These are phyloP conservation scores for Salix arbutifolia DNA, from an alignment of 345 rosid genomes.

Conservation along the genomic window DNA sequence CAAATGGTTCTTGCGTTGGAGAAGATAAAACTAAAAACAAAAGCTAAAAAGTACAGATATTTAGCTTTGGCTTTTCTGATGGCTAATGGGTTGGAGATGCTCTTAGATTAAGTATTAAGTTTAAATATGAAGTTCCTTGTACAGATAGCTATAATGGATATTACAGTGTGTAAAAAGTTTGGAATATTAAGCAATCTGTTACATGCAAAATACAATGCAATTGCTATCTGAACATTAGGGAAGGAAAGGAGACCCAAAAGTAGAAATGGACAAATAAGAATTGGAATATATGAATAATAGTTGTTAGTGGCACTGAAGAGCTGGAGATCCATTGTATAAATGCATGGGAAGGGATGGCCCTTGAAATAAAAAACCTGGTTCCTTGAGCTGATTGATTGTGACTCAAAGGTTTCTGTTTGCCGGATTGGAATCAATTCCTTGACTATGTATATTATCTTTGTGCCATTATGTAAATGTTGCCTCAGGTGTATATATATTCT, in stretches of 20 bases:
- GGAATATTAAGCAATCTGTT: not conserved
- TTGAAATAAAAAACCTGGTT: not conserved
- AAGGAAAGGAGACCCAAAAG: not conserved
- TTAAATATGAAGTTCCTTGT: not conserved
- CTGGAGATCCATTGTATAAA: not conserved
- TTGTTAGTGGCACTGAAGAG: not conserved
- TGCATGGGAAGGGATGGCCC: not conserved
- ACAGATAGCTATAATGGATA: not conserved
- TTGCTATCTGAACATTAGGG: not conserved
- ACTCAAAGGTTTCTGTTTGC: not conserved
- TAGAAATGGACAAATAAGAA: not conserved
- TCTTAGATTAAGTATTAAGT: no score
- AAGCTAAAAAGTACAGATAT: no score
- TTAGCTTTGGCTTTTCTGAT: no score
- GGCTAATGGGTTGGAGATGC: no score
- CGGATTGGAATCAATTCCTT: not conserved
- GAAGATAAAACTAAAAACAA: no score
- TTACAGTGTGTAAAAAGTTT: not conserved
- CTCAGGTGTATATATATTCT: constrained; percentile 88
- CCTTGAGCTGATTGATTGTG: not conserved
- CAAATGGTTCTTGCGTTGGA: no score
- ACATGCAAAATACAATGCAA: not conserved
- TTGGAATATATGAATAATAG: not conserved
- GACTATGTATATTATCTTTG: not conserved
- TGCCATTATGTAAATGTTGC: not conserved